These are phyloP conservation scores for Allium cepa DNA, from an alignment of 106 monocot genomes.

Conservation along the genomic window DNA sequence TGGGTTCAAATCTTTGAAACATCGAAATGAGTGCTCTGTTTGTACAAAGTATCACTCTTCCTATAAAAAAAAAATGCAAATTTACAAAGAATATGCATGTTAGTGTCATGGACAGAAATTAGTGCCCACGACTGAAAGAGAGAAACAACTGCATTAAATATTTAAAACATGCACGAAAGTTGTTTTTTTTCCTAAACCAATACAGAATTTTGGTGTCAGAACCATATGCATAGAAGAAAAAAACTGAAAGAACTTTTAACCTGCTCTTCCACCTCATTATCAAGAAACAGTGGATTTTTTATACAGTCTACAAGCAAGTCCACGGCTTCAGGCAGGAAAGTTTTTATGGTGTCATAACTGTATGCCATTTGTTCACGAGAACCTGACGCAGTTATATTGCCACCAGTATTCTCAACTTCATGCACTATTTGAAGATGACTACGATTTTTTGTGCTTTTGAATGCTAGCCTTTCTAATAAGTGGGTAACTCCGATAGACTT, in stretches of 20 bases:
- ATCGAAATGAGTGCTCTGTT: too few relatives aligned
- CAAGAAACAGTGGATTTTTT: constrained; percentile 68
- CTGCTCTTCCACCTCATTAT: constrained; percentile 65
- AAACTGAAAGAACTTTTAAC: constrained; percentile 16
- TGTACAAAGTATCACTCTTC: too few relatives aligned
- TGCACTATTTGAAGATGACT: constrained; percentile 41
- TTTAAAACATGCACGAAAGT: too few relatives aligned
- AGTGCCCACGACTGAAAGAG: too few relatives aligned
- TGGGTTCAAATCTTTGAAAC: too few relatives aligned
- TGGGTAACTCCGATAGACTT: constrained; percentile 44
- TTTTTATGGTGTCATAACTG: constrained; percentile 54
- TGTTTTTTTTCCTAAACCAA: too few relatives aligned
- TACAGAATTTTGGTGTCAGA: too few relatives aligned
- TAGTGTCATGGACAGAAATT: too few relatives aligned
- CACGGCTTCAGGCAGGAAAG: constrained; percentile 37
- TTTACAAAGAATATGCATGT: not conserved
- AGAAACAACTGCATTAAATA: too few relatives aligned
- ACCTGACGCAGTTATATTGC: constrained; percentile 56
- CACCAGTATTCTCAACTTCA: constrained; percentile 60
- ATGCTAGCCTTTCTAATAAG: constrained; percentile 64
- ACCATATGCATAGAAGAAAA: not conserved
- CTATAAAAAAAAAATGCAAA: not conserved
- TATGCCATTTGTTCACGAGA: constrained; percentile 85
- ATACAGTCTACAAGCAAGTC: constrained; percentile 72
- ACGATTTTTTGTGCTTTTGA: constrained; percentile 68